Conservation (phyloP, 164 flowering plant genomes). For the Aristolochia californica region DNA sequence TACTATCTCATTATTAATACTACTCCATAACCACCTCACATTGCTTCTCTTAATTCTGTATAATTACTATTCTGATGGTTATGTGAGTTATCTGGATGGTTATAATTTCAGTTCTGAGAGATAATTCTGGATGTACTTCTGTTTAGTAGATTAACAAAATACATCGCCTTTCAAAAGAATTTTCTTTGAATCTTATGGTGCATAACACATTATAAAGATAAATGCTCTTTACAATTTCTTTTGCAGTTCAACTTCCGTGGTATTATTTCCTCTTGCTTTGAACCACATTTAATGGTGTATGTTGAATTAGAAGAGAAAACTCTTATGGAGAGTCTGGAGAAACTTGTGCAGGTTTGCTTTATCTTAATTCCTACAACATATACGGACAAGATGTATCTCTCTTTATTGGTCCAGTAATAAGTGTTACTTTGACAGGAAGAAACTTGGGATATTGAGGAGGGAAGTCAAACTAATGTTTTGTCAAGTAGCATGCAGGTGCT, state of each 20-base stretch:
- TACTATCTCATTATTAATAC: no score
- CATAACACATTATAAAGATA: no score
- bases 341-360: slow-evolving; percentile 73
- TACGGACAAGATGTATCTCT: neutral
- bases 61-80: no score
- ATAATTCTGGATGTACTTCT: no score
- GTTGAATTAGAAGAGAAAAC: slow-evolving; percentile 93
- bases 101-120: no score
- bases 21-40: no score
- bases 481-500: slow-evolving; percentile 96
- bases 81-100: no score
- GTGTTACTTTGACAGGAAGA: slow-evolving; percentile 52
- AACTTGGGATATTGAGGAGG: slow-evolving; percentile 96
- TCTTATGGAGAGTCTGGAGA: slow-evolving; percentile 85
- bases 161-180: no score
- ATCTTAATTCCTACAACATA: neutral
- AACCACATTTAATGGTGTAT: slow-evolving; percentile 79
- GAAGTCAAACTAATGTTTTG: slow-evolving; percentile 83
- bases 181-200: no score
- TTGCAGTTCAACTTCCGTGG: slow-evolving; percentile 93
- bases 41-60: no score
- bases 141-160: no score
- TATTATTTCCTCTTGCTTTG: slow-evolving; percentile 95
- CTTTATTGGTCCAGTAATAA: neutral
- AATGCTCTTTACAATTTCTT: slow-evolving; percentile 1